phyloP scores from a whole-genome alignment of 202 grass and related monocot species.

The Tripidium arundinaceum region DNA sequence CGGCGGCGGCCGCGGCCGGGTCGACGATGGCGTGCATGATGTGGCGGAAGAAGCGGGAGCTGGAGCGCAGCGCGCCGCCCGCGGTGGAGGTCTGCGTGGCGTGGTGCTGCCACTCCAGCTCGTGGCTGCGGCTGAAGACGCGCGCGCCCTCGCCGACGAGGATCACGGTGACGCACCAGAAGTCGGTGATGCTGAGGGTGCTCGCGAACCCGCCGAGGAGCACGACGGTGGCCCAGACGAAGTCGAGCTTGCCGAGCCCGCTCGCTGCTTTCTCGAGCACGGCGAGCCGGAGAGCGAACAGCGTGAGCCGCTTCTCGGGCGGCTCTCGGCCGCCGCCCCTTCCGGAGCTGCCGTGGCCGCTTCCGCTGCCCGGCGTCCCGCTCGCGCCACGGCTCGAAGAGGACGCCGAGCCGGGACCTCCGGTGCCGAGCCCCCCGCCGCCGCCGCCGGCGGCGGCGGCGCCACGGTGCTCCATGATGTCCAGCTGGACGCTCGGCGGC shows the following conservation, averaged over 20 bases:
- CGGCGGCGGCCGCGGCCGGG: neutral
- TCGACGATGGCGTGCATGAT: slow-evolving; percentile 13
- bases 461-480: slow-evolving; percentile 16
- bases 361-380: slow-evolving; percentile 17
- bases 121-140: slow-evolving; percentile 85
- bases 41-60: slow-evolving; percentile 43
- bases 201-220: neutral
- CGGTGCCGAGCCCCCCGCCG: neutral
- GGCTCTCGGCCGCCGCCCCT: neutral
- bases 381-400: slow-evolving; percentile 33
- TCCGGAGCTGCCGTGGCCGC: neutral
- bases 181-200: slow-evolving; percentile 17
- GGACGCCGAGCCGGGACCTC: neutral
- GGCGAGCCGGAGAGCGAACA: neutral
- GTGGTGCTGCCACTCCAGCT: slow-evolving; percentile 85
- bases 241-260: neutral
- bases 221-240: slow-evolving; percentile 1
- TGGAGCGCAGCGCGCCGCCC: slow-evolving; percentile 38
- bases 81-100: slow-evolving; percentile 35
- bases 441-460: neutral
- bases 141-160: slow-evolving; percentile 60
- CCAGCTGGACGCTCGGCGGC: slow-evolving; percentile 30
- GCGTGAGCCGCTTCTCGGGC: neutral
- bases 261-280: slow-evolving; percentile 4
- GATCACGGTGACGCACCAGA: slow-evolving; percentile 71